Evolutionary conservation across 2,329 filamentous ascomycete species (phyloP).

Genomic region (Fusarium zealandicum): DNA sequence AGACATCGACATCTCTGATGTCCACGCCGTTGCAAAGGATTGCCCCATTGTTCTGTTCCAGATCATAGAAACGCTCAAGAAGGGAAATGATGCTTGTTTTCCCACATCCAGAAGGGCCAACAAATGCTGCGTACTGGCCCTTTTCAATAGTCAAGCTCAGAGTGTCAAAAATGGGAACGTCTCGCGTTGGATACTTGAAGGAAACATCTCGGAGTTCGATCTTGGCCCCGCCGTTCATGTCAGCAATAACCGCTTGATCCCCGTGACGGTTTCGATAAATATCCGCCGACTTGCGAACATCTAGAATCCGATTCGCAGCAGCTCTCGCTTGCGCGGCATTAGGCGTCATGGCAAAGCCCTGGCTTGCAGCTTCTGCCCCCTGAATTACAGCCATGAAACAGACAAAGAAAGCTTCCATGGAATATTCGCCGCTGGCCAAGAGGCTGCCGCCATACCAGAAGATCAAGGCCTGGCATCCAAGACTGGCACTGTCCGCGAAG

Average conservation of each 20-base stretch:
- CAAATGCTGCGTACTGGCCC: constrained; percentile 74
- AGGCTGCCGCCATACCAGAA: constrained; percentile 58
- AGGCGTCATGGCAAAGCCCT: constrained; percentile 22
- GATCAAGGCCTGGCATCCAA: constrained; percentile 56
- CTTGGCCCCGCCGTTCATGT: constrained; percentile 54
- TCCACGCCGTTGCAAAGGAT: constrained; percentile 70
- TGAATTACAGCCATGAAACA: constrained; percentile 61
- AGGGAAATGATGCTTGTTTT: constrained; percentile 75
- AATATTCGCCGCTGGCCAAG: constrained; percentile 42
- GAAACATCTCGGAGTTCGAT: constrained; percentile 64
- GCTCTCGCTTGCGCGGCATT: constrained; percentile 31
- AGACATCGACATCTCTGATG: constrained; percentile 64
- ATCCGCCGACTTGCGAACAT: too few species aligned
- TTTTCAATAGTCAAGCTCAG: constrained; percentile 70
- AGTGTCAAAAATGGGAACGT: constrained; percentile 63
- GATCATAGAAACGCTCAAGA: constrained; percentile 73
- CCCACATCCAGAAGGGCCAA: constrained; percentile 74
- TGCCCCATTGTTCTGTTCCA: constrained; percentile 64
- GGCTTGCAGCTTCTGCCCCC: constrained; percentile 53
- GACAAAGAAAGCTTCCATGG: constrained; percentile 58
- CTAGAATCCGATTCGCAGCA: constrained; percentile 43
- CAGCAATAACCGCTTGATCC: constrained; percentile 10
- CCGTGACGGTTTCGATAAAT: too few species aligned
- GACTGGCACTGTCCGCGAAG: constrained; percentile 48
- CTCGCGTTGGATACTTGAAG: constrained; percentile 67